Evolutionary conservation across 176 grass and related monocot genomes (phyloP).

Genomic region (Hordeum marinum): DNA sequence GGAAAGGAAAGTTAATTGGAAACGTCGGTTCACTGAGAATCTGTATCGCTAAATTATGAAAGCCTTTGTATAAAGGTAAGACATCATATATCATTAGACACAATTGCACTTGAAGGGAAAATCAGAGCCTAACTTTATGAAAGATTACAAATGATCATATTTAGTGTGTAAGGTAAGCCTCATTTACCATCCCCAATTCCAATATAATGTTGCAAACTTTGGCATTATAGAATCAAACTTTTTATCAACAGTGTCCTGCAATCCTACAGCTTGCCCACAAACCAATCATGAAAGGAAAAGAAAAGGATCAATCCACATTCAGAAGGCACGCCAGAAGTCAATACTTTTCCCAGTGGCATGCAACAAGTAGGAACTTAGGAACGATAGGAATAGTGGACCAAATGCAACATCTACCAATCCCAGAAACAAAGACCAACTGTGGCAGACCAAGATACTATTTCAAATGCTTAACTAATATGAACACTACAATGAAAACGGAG

Average conservation of each 20-base stretch:
- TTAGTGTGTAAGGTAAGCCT: background rate
- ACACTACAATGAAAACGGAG: background rate
- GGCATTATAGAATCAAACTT: background rate
- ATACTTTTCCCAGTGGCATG: background rate
- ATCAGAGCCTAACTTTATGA: background rate
- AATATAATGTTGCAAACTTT: background rate
- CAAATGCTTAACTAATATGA: background rate
- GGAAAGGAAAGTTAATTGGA: conserved; percentile 12
- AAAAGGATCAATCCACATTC: background rate
- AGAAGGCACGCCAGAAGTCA: background rate
- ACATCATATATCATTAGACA: conserved; percentile 7
- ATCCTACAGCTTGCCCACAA: background rate
- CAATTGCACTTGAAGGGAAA: conserved; percentile 27
- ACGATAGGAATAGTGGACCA: background rate
- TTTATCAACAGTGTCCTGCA: background rate
- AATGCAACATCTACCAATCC: background rate
- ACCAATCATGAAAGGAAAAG: background rate
- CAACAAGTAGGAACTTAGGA: background rate
- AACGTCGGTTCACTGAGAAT: background rate
- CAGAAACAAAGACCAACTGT: background rate
- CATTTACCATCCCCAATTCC: background rate
- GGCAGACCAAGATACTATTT: background rate
- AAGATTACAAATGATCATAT: background rate
- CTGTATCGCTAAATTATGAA: background rate
- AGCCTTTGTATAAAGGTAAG: conserved; percentile 20